Evolutionary conservation across 1,284 basidiomycete species (phyloP).

Genomic region (Ceratobasidium sp.): DNA sequence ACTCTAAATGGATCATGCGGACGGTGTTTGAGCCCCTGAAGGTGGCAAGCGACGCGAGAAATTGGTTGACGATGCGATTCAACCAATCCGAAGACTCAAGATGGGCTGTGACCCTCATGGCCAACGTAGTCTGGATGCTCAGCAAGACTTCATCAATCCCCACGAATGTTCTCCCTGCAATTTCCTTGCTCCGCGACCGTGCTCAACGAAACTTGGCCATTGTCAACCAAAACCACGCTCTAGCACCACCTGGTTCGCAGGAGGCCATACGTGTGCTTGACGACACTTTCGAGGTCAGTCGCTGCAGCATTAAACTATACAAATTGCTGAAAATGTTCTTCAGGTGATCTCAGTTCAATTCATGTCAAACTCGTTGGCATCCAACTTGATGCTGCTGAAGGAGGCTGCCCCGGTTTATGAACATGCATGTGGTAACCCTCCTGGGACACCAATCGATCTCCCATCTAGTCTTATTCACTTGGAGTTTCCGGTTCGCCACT

Average conservation of each 20-base stretch:
- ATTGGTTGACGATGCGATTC: constrained; percentile 10
- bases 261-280: background rate
- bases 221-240: background rate
- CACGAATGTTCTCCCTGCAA: background rate
- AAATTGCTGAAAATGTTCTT: background rate
- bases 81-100: constrained; percentile 21
- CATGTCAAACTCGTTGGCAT: background rate
- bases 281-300: constrained; percentile 2
- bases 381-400: background rate
- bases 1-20: constrained; percentile 10
- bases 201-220: background rate
- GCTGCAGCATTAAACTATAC: too few species aligned
- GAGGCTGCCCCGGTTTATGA: constrained; percentile 7
- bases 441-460: background rate
- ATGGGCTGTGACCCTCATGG: background rate
- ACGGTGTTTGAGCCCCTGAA: constrained; percentile 27
- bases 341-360: constrained; percentile 16
- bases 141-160: background rate
- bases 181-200: background rate
- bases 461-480: constrained; percentile 15
- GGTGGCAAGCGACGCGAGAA: constrained; percentile 16
- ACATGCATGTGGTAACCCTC: background rate
- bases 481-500: constrained; percentile 13
- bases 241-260: background rate
- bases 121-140: background rate